Base-by-base conservation (phyloP, 116 monocot genomes). In the Trichopus zeylanicus region DNA sequence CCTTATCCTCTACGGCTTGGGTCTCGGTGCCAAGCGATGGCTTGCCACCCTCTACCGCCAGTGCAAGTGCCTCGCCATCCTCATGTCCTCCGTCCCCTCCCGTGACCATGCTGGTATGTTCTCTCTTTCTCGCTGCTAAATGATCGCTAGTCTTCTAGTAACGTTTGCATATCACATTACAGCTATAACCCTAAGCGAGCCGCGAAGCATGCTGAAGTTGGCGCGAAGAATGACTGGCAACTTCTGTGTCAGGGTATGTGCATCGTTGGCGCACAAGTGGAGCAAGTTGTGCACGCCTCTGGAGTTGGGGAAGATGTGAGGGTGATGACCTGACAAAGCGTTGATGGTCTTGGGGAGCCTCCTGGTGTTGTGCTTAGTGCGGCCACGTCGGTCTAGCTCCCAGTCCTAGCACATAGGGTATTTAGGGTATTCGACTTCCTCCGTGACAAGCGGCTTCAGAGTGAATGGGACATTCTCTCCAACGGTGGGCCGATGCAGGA, bases 401-500 rank as follows among this genome's bases (percentile, higher is more conserved):
- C 84, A 4, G 77, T 77, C 15, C 16, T 79, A 13, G 77, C 91
- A 21, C 73, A 70, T 18, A 75, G 85, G 1, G n/a, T n/a, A n/a
- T n/a, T n/a, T n/a, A n/a, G n/a, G n/a, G 64, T 97, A 10, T 97
- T 97, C 56, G 87, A 91, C 55, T 97, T 97, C 78, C 73, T 97
- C 27, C 75, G 85, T 1, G 78, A 97, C 59, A 84, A 77, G 77
- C 42, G 71, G 23, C 75, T 87, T 9, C 81, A 91, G 10, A 80
- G 85, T 57, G 74, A 91, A 77, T 97, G 97, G 97, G 91, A 97
- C 69, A 97, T 97, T 29, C 77, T 97, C 21, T 84, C 87, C 53
- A 85, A 88, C 42, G 98, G 98, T 31, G 92, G 88, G 18, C 98
- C 91, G 2, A 92, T 99, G 98, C 92, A 88, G 71, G 85, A 99